phyloP scores from a whole-genome alignment of 2,329 filamentous ascomycete genomes.

The Clarireedia paspali region DNA sequence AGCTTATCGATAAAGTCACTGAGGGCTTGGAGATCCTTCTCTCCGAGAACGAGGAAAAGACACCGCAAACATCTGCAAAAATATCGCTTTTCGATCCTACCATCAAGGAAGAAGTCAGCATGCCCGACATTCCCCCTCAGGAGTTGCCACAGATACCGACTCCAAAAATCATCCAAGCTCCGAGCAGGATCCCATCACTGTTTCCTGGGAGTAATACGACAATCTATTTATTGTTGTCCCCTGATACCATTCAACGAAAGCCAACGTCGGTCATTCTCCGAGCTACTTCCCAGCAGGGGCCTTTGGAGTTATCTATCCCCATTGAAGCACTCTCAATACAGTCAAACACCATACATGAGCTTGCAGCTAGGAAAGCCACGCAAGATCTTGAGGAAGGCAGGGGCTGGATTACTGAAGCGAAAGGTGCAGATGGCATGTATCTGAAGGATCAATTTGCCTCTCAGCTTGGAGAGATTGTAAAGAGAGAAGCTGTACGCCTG shows the following conservation, averaged over 20 bases:
- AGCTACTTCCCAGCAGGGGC: conserved; percentile 48
- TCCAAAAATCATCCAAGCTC: conserved; percentile 57
- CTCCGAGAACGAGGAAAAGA: conserved; percentile 1
- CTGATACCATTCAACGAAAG: conserved; percentile 35
- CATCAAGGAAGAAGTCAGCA: neutral
- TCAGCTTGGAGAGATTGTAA: conserved; percentile 51
- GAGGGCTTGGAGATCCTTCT: conserved; percentile 37
- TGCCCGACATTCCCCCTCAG: neutral
- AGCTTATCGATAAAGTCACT: conserved; percentile 52
- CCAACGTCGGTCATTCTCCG: conserved; percentile 50
- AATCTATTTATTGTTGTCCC: conserved; percentile 57
- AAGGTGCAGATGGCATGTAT: conserved; percentile 34
- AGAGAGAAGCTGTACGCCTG: conserved; percentile 58
- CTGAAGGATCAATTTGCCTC: conserved; percentile 41
- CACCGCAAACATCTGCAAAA: neutral
- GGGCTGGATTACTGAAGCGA: conserved; percentile 54
- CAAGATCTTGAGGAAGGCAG: conserved; percentile 63
- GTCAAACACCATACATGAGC: conserved; percentile 56
- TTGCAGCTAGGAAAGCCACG: conserved; percentile 60
- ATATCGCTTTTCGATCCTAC: conserved; percentile 51
- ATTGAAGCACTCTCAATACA: conserved; percentile 40
- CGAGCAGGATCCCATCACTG: conserved; percentile 53
- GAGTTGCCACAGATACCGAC: conserved; percentile 41
- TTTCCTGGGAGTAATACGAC: conserved; percentile 60
- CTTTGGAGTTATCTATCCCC: conserved; percentile 57